Percentiles rank a stretch among this genome's conserved stretches.
Conservation (phyloP, 2,329 filamentous ascomycete genomes). For the Gnomoniopsis sp. region DNA sequence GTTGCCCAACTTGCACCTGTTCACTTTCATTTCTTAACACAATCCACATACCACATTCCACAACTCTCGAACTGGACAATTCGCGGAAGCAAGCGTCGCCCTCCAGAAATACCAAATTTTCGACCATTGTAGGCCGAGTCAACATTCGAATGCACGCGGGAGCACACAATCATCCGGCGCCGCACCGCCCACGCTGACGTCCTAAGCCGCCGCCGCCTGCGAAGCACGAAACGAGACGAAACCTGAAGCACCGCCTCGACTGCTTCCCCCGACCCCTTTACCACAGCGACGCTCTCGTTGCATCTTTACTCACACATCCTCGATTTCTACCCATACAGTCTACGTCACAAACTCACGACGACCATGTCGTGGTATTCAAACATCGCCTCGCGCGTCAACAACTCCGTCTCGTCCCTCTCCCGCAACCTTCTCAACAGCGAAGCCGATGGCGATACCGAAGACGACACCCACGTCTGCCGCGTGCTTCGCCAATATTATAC, state of each 20-base stretch:
- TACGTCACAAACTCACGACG: neutral
- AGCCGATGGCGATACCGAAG: slow-evolving; percentile 70
- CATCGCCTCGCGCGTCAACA: slow-evolving; percentile 62
- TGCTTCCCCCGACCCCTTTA: neutral
- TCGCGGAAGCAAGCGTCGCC: neutral
- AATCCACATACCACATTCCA: neutral
- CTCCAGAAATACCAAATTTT: neutral
- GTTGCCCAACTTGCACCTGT: neutral
- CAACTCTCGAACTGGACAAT: neutral
- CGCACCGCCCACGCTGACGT: neutral
- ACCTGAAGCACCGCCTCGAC: slow-evolving; percentile 1
- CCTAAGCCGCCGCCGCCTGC: neutral
- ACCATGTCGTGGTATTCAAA: slow-evolving; percentile 80
- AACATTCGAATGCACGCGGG: neutral
- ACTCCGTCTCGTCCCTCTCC: slow-evolving; percentile 62
- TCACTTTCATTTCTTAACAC: neutral
- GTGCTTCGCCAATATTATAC: slow-evolving; percentile 90
- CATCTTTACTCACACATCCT: neutral
- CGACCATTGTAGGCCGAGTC: neutral
- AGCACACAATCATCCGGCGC: neutral
- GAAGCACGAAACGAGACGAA: slow-evolving; percentile 5
- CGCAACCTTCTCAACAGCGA: slow-evolving; percentile 50
- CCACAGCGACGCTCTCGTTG: neutral
- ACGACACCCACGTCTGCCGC: slow-evolving; percentile 92
- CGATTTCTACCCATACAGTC: neutral